A percentile compares a stretch with the other conserved stretches of the same genome.
Evolutionary conservation across 2,329 filamentous ascomycete species (phyloP).

Genomic region (Aureobasidium sp.): DNA sequence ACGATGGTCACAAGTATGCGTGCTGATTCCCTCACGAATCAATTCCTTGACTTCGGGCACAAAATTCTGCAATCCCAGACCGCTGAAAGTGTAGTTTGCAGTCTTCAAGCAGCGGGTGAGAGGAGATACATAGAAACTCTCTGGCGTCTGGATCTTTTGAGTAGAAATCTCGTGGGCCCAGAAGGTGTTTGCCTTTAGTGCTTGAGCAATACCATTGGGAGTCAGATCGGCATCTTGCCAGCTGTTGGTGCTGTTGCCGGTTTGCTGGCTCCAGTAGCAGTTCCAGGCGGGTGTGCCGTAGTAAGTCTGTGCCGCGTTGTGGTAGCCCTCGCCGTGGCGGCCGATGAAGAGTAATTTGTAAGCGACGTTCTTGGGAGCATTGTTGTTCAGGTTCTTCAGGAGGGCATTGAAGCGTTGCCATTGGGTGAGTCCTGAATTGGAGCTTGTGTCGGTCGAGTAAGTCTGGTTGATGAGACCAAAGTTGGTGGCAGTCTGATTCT

Average conservation of each 20-base stretch:
- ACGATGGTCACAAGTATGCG: slow-evolving; percentile 60
- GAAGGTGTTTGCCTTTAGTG: slow-evolving; percentile 50
- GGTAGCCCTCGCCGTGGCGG: slow-evolving; percentile 59
- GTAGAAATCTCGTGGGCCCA: slow-evolving; percentile 47
- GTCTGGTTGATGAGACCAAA: slow-evolving; percentile 58
- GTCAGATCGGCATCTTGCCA: slow-evolving; percentile 61
- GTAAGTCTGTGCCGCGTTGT: slow-evolving; percentile 57
- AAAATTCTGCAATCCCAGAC: slow-evolving; percentile 48
- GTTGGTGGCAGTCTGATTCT: slow-evolving; percentile 47
- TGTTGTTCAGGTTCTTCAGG: slow-evolving; percentile 48
- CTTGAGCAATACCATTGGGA: slow-evolving; percentile 47
- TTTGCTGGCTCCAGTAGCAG: slow-evolving; percentile 54
- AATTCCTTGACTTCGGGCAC: slow-evolving; percentile 55
- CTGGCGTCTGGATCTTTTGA: slow-evolving; percentile 51
- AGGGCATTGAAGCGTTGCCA: slow-evolving; percentile 58
- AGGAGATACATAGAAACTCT: slow-evolving; percentile 58
- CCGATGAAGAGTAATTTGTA: slow-evolving; percentile 63
- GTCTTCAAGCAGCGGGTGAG: slow-evolving; percentile 56
- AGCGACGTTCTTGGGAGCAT: slow-evolving; percentile 42
- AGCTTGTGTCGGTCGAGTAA: slow-evolving; percentile 47
- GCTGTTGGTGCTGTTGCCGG: slow-evolving; percentile 53
- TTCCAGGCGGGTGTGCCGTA: slow-evolving; percentile 65
- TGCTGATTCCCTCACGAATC: slow-evolving; percentile 57
- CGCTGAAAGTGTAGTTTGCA: slow-evolving; percentile 53
- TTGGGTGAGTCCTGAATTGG: slow-evolving; percentile 45